Evolutionary conservation across 805 yeast species (phyloP).

Genomic region (Lachancea nothofagi): DNA sequence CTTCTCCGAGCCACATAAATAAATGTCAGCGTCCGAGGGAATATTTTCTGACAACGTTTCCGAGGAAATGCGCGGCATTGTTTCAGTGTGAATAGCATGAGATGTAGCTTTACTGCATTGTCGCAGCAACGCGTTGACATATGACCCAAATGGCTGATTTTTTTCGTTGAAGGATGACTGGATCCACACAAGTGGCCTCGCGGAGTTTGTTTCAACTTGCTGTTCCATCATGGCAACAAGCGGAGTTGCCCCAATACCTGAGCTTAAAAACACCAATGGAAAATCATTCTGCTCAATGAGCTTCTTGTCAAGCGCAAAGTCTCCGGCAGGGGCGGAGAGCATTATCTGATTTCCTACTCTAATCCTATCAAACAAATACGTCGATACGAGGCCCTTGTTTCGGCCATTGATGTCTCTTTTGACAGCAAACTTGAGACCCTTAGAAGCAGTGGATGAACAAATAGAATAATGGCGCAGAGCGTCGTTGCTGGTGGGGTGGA

Average conservation of each 20-base stretch:
- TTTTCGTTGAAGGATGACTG: constrained; percentile 25
- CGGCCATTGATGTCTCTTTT: constrained; percentile 35
- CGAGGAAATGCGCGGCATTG: constrained; percentile 23
- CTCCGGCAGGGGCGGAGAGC: constrained; percentile 58
- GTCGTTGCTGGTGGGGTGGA: constrained; percentile 35
- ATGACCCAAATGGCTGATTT: constrained; percentile 24
- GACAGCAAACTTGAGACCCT: constrained; percentile 56
- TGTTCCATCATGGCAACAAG: constrained; percentile 45
- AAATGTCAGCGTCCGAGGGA: constrained; percentile 28
- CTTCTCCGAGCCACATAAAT: constrained; percentile 30
- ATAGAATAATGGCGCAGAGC: constrained; percentile 58
- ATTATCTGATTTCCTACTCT: constrained; percentile 44
- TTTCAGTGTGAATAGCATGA: constrained; percentile 20
- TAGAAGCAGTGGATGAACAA: constrained; percentile 35
- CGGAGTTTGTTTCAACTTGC: constrained; percentile 23
- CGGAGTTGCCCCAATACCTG: constrained; percentile 70
- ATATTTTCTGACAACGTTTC: constrained; percentile 21
- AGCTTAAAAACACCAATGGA: constrained; percentile 43
- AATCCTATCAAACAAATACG: constrained; percentile 42
- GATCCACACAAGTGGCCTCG: constrained; percentile 31
- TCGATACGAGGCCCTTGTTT: constrained; percentile 45
- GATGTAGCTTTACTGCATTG: constrained; percentile 14
- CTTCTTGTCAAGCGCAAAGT: constrained; percentile 35
- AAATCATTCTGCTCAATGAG: constrained; percentile 28
- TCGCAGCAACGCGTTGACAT: constrained; percentile 21